Evolutionary conservation across 225 moss, liverwort and hornwort genomes (phyloP).

Genomic region (Pseudoscleropodium purum): DNA sequence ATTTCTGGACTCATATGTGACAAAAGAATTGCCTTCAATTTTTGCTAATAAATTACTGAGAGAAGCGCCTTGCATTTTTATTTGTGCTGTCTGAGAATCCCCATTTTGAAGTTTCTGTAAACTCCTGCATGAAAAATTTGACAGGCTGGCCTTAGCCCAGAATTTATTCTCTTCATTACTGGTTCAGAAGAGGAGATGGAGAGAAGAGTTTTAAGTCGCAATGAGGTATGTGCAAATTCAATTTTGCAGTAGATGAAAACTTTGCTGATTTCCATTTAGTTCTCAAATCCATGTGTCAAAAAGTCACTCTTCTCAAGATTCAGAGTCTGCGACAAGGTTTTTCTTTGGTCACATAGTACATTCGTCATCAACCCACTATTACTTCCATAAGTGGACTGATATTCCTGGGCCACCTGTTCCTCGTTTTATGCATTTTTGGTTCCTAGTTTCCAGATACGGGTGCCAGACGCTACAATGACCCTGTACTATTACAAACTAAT

Average conservation of each 20-base stretch:
- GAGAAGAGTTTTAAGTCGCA: constrained; percentile 66
- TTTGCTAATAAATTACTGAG: neutral
- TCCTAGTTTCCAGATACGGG: neutral
- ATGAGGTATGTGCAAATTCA: constrained; percentile 42
- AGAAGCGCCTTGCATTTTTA: neutral
- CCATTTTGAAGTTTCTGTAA: neutral
- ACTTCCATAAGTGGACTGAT: neutral
- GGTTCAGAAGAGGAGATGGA: constrained; percentile 82
- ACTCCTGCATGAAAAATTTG: neutral
- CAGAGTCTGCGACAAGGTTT: neutral
- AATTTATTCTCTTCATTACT: constrained; percentile 88
- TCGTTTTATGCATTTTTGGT: neutral
- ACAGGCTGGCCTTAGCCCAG: constrained; percentile 76
- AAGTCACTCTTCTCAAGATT: neutral
- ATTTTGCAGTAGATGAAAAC: neutral
- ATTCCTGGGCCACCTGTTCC: neutral
- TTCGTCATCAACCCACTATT: neutral
- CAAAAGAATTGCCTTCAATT: neutral
- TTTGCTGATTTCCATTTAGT: neutral
- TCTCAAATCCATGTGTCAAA: neutral
- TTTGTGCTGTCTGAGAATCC: neutral
- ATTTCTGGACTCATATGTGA: neutral
- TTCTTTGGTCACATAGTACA: neutral
- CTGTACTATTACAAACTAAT: neutral
- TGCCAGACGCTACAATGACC: neutral